phyloP scores from a whole-genome alignment of 805 yeast genomes.

The Cyberlindnera maclurae region DNA sequence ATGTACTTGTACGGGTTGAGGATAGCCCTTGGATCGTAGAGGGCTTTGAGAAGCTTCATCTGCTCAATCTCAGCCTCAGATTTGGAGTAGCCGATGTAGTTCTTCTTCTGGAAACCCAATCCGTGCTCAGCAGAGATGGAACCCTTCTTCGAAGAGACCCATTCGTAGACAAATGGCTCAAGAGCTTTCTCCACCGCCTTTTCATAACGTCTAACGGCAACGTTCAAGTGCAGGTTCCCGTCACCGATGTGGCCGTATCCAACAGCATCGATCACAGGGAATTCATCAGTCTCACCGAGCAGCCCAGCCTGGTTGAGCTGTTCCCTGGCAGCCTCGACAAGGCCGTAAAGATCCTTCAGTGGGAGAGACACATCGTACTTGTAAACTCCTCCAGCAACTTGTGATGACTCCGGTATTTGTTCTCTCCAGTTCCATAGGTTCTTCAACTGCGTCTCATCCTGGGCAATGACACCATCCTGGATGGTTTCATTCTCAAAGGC shows the following conservation, averaged over 20 bases:
- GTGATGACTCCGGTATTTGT: constrained; percentile 82
- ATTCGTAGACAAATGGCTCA: constrained; percentile 95
- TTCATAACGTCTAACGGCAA: constrained; percentile 77
- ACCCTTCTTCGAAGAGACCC: constrained; percentile 65
- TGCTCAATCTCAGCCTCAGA: constrained; percentile 58
- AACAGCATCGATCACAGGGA: constrained; percentile 81
- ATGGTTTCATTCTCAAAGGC: constrained; percentile 82
- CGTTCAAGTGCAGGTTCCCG: constrained; percentile 92
- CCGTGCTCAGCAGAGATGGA: constrained; percentile 98
- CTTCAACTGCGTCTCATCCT: constrained; percentile 80
- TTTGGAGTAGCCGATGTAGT: constrained; percentile 82
- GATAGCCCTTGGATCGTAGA: constrained; percentile 86
- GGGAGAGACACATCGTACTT: constrained; percentile 96
- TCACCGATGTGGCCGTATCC: constrained; percentile 99
- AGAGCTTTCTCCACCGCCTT: constrained; percentile 71
- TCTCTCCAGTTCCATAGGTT: constrained; percentile 96
- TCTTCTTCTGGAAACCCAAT: constrained; percentile 92
- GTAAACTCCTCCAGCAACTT: constrained; percentile 87
- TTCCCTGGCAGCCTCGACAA: constrained; percentile 72
- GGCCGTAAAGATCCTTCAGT: constrained; percentile 66
- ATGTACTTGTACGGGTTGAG: constrained; percentile 93
- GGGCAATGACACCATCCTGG: constrained; percentile 93
- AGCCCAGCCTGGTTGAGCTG: constrained; percentile 51
- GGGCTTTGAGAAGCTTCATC: constrained; percentile 73
- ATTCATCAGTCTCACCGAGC: constrained; percentile 53